Evolutionary conservation across 441 rosid species (phyloP), one percentile per base, ranked within the genome.

Genomic region (Erodium texanum): DNA sequence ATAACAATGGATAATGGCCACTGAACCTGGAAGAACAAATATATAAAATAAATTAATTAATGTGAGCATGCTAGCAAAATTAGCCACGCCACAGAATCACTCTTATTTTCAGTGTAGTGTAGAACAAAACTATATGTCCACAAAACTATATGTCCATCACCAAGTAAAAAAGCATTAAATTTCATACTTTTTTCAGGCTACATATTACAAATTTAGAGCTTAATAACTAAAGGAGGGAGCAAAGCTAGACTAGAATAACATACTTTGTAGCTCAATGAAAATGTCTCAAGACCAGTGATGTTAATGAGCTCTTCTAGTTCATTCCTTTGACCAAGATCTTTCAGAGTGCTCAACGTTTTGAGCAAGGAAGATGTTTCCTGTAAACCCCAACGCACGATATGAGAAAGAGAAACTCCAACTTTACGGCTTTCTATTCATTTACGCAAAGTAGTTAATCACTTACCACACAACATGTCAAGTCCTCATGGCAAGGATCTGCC

Each of bases 1-100:
- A 94, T 81, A 73, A 91, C 97, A 73, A 94, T 87, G 50, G 97
- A 94, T 74, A 94, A 75, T 66, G 99, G 99, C 99, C 98, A 94
- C 7, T 84, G 89, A 71, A 92, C 93, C 99, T 94, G 91, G 74
- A 79, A 65, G 24, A 72, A 70, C 59, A 73, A 56, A 18, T 56
- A 18, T 22, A 6, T 52, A 7, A 52, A n/a, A 52, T 4, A 52
- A 1, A 12, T 50, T 5, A n/a, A 52, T 52, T 5, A n/a, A 52
- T 52, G 29, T 34, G 62, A 56, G 3, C 24, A 56, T 24, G 3
- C 62, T 56, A 19, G 62, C 3, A 56, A 56, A 20, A 56, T 56
- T 22, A 18, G 24, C 9, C 62, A 56, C 19, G 20, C 24, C 24
- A 56, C 20, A 56, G 24, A 3, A 20, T 56, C 61, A 50, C 14